phyloP scores from a whole-genome alignment of 2,329 filamentous ascomycete genomes.

The Verticillium tricorpus region DNA sequence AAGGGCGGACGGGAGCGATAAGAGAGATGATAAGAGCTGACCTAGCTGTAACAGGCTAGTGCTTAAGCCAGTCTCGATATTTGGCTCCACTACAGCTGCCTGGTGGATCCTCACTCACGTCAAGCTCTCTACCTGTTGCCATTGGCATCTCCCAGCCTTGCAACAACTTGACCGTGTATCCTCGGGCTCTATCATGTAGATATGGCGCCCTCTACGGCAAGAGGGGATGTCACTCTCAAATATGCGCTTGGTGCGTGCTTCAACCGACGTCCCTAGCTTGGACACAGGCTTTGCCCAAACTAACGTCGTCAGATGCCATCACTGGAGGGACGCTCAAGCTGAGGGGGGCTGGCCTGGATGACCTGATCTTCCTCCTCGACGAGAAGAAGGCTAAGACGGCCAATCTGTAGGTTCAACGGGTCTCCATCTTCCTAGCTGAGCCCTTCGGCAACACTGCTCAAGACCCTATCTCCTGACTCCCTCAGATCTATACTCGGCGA shows the following conservation, averaged over 20 bases:
- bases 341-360: slow-evolving; percentile 37
- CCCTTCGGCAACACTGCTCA: background rate
- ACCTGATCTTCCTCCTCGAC: slow-evolving; percentile 30
- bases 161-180: background rate
- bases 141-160: background rate
- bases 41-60: background rate
- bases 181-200: background rate
- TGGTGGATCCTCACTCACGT: background rate
- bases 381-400: slow-evolving; percentile 26
- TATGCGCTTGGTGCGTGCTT: slow-evolving; percentile 8
- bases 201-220: background rate
- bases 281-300: background rate
- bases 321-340: slow-evolving; percentile 26
- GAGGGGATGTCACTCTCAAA: slow-evolving; percentile 9
- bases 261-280: too few species aligned
- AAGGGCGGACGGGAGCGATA: too few species aligned
- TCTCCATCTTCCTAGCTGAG: background rate
- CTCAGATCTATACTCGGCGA: slow-evolving; percentile 52
- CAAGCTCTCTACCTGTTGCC: background rate
- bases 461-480: background rate
- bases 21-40: background rate
- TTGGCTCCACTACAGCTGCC: background rate
- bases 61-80: too few species aligned
- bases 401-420: slow-evolving; percentile 26
- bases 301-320: slow-evolving; percentile 19